Evolutionary conservation across 1,139 yeast species (phyloP), one percentile per base, ranked within the genome.

Genomic region (Saccharomyces hybrid): DNA sequence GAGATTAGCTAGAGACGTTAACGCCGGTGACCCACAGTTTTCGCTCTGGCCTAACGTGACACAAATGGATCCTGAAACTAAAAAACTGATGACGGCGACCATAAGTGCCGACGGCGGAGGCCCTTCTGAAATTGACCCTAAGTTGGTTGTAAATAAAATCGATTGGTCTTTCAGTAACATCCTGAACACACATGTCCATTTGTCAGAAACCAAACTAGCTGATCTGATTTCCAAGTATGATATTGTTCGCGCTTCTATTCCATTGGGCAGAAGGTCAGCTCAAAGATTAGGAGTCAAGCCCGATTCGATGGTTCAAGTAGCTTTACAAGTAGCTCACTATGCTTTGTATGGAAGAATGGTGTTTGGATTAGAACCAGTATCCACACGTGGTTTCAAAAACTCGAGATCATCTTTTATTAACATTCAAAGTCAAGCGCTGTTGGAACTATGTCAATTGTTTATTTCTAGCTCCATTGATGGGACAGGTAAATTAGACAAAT

Each of bases 191-290:
- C 70, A 70, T 48, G 64, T 74, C 27, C 90, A 83, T 68, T 73
- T 85, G 46, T 83, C 90, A 1, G 93, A 86, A 65, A 86, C 91
- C 0, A 77, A 90, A 59, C 72, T 86, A 58, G 85, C 91, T 1
- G 95, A 86, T 69, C 75, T 85, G 60, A 84, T 86, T 53, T 79
- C 83, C 59, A 88, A 85, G 62, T 89, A 85, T 69, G 84, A 83
- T 59, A 80, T 80, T 57, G 73, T 76, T 51, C 77, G 81, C 2
- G 63, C 68, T 32, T 70, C 71, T 0, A 64, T 78, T 14, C 68
- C 71, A 1, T 70, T 71, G 61, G 82, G 83, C 5, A 66, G 72
- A 48, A 70, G 80, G 28, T 77, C 83, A 47, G 76, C 79, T 5
- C 71, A 71, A 42, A 81, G 78, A 59, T 74, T 82, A 64, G 76